phyloP scores from a whole-genome alignment of 129 eudicot genomes.

The Artemisia tridentata region DNA sequence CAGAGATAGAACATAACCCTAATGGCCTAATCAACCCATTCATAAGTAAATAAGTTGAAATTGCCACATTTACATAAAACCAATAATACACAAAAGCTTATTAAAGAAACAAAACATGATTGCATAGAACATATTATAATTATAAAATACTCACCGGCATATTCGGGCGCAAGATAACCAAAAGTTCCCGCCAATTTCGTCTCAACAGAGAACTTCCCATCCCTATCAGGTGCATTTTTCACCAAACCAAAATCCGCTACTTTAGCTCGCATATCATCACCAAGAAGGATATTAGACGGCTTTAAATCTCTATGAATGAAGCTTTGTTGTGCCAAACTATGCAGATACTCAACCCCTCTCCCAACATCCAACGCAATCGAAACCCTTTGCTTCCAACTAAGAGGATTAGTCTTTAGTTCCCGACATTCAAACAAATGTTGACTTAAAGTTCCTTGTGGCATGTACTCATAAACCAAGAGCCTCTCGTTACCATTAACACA shows the following conservation, averaged over 20 bases:
- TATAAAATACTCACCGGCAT: slow-evolving; percentile 49
- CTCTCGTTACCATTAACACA: slow-evolving; percentile 61
- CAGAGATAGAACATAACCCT: too few species aligned
- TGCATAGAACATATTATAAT: neutral
- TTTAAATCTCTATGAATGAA: slow-evolving; percentile 77
- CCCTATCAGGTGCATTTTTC: slow-evolving; percentile 56
- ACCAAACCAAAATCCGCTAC: slow-evolving; percentile 71
- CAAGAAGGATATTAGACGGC: slow-evolving; percentile 70
- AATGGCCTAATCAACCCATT: too few species aligned
- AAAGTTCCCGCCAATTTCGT: slow-evolving; percentile 78
- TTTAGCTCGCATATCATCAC: slow-evolving; percentile 61
- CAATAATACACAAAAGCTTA: neutral
- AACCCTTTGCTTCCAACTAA: slow-evolving; percentile 67
- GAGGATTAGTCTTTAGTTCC: slow-evolving; percentile 33
- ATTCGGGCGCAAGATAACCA: slow-evolving; percentile 86
- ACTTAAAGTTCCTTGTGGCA: slow-evolving; percentile 69
- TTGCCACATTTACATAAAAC: too few species aligned
- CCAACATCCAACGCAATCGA: slow-evolving; percentile 71
- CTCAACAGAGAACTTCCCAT: slow-evolving; percentile 59
- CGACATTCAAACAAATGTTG: slow-evolving; percentile 54
- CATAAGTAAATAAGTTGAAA: too few species aligned
- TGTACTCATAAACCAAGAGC: slow-evolving; percentile 76
- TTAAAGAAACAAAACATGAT: neutral
- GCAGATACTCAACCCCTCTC: slow-evolving; percentile 76
- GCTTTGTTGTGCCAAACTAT: slow-evolving; percentile 73